Evolutionary conservation across 106 monocot genomes (phyloP).

Genomic region (Apostasia ramifera): DNA sequence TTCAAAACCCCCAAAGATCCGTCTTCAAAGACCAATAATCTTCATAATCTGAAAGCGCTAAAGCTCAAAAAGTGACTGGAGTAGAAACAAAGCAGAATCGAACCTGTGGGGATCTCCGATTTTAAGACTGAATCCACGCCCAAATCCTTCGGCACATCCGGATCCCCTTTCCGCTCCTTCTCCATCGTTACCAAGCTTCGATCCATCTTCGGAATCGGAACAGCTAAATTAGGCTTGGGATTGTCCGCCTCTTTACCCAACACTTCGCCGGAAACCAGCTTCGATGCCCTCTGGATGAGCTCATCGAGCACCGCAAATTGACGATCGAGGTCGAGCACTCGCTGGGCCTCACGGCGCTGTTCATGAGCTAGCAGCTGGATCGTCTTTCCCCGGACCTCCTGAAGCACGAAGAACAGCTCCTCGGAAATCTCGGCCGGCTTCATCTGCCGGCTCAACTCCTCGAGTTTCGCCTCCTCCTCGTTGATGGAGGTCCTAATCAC

Average conservation of each 20-base stretch:
- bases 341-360: constrained; percentile 56
- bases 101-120: constrained; percentile 29
- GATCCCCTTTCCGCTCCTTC: constrained; percentile 13
- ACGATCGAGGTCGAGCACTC: constrained; percentile 50
- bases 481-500: constrained; percentile 36
- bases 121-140: constrained; percentile 21
- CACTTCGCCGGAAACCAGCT: constrained; percentile 20
- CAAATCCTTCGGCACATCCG: constrained; percentile 12
- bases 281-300: constrained; percentile 68
- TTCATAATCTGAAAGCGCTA: not conserved
- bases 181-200: not conserved
- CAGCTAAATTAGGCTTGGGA: not conserved
- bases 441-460: constrained; percentile 23
- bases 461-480: constrained; percentile 51
- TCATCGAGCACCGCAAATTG: constrained; percentile 50
- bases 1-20: too few species aligned
- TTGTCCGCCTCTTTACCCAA: constrained; percentile 4
- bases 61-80: too few species aligned
- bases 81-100: not conserved
- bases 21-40: too few species aligned
- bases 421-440: constrained; percentile 51
- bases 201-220: constrained; percentile 2
- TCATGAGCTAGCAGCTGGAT: constrained; percentile 42
- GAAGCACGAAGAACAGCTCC: constrained; percentile 59
- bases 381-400: constrained; percentile 53